These are phyloP conservation scores for Cercis canadensis DNA, from an alignment of 306 rosid genomes.

Conservation along the genomic window DNA sequence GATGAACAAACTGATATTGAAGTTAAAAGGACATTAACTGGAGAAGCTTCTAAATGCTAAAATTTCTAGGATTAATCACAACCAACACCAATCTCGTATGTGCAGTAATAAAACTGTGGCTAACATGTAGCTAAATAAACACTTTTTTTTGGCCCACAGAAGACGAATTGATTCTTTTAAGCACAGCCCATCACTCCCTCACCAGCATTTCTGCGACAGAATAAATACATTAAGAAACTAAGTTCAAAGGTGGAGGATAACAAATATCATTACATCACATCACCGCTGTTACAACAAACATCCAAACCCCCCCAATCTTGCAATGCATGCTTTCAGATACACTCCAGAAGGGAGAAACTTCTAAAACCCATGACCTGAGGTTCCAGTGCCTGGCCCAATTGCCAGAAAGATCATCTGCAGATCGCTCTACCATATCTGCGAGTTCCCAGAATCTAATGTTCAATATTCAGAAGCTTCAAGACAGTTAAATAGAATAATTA, in stretches of 20 bases:
- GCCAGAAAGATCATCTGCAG: slow-evolving; percentile 75
- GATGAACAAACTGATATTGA: slow-evolving; percentile 21
- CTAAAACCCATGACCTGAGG: slow-evolving; percentile 63
- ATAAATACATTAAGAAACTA: slow-evolving; percentile 73
- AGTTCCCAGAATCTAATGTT: slow-evolving; percentile 81
- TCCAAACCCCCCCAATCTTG: slow-evolving; percentile 61
- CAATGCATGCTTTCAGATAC: slow-evolving; percentile 61
- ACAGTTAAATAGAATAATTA: slow-evolving; percentile 52
- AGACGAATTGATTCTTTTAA: slow-evolving; percentile 76
- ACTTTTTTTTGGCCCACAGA: slow-evolving; percentile 65
- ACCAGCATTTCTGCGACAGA: slow-evolving; percentile 96
- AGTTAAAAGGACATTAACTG: slow-evolving; percentile 29
- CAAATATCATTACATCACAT: slow-evolving; percentile 62
- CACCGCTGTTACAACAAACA: slow-evolving; percentile 57
- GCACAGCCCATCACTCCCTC: slow-evolving; percentile 82
- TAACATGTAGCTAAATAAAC: slow-evolving; percentile 58
- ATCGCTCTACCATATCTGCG: slow-evolving; percentile 69
- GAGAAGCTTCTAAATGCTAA: slow-evolving; percentile 44
- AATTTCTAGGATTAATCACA: slow-evolving; percentile 38
- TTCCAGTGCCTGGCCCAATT: slow-evolving; percentile 75
- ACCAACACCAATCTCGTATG: slow-evolving; percentile 37
- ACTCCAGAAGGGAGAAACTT: slow-evolving; percentile 56
- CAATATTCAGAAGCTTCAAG: slow-evolving; percentile 57
- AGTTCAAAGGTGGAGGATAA: slow-evolving; percentile 60
- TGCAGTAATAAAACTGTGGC: slow-evolving; percentile 44